Evolutionary conservation across 148 eudicot genomes (phyloP).

Genomic region (Heliamphora exappendiculata): DNA sequence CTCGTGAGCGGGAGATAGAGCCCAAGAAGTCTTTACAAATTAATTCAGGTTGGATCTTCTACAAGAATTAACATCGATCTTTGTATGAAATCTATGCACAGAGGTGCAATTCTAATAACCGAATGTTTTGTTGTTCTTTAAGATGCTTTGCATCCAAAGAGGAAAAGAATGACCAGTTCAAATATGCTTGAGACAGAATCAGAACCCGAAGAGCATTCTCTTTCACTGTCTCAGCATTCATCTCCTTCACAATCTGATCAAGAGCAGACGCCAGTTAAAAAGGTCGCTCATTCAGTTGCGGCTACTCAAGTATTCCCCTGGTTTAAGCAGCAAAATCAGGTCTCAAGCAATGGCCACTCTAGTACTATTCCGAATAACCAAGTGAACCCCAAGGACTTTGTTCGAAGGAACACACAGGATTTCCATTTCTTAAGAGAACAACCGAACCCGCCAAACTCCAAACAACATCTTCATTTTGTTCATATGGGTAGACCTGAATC

Average conservation of each 20-base stretch:
- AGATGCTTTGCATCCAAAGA: constrained; percentile 43
- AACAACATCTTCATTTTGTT: constrained; percentile 15
- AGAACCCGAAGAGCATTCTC: constrained; percentile 72
- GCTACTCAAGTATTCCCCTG: constrained; percentile 32
- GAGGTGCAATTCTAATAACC: neutral
- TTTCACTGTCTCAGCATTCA: constrained; percentile 62
- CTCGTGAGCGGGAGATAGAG: constrained; percentile 22
- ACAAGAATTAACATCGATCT: neutral
- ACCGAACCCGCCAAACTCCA: constrained; percentile 13
- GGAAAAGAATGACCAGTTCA: constrained; percentile 41
- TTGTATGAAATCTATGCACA: neutral
- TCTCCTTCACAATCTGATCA: constrained; percentile 89
- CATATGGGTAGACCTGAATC: constrained; percentile 16
- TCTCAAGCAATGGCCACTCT: constrained; percentile 14
- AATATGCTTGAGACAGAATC: constrained; percentile 37
- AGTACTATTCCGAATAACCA: constrained; percentile 7
- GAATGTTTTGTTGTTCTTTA: neutral
- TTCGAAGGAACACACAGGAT: constrained; percentile 16
- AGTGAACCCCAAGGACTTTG: constrained; percentile 8
- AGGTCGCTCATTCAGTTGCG: constrained; percentile 10
- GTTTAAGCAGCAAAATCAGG: constrained; percentile 28
- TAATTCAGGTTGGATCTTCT: constrained; percentile 27
- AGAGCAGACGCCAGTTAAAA: constrained; percentile 43
- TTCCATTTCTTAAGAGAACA: constrained; percentile 15
- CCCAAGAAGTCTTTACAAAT: constrained; percentile 17